Conservation (phyloP, 305 asterid species). For the Fraxinus floribunda region DNA sequence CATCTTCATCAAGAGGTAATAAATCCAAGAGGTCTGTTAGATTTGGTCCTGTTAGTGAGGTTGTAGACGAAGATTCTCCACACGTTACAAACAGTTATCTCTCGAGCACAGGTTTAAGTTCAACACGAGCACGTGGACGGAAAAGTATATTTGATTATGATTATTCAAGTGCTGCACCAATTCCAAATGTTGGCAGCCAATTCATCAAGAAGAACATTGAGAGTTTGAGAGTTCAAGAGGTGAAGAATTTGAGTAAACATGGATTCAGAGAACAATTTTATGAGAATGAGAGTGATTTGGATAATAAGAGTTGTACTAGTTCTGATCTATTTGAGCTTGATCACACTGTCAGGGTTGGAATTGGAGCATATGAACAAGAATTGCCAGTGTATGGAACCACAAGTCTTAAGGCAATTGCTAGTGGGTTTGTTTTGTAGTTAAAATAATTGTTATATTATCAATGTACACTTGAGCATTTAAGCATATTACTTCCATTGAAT, state of each 20-base stretch:
- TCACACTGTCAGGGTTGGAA: conserved; percentile 51
- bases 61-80: conserved; percentile 44
- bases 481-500: background rate
- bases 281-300: conserved; percentile 34
- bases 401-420: conserved; percentile 51
- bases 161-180: conserved; percentile 15
- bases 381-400: conserved; percentile 90
- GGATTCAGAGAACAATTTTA: conserved; percentile 33
- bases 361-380: conserved; percentile 48
- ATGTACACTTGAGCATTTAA: background rate
- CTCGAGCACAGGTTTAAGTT: conserved; percentile 1
- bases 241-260: conserved; percentile 29
- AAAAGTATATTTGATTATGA: background rate
- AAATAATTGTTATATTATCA: background rate
- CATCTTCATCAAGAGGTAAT: conserved; percentile 37
- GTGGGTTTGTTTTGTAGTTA: conserved; percentile 30
- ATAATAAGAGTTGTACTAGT: conserved; percentile 65
- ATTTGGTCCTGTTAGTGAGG: conserved; percentile 63
- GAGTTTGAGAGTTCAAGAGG: conserved; percentile 34
- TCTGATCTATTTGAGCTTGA: conserved; percentile 93
- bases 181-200: conserved; percentile 39
- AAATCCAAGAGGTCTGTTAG: conserved; percentile 71
- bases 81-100: background rate
- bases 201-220: conserved; percentile 52
- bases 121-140: background rate